Conservation (phyloP, 495 filamentous ascomycete species). For the Mytilinidion resinicola region DNA sequence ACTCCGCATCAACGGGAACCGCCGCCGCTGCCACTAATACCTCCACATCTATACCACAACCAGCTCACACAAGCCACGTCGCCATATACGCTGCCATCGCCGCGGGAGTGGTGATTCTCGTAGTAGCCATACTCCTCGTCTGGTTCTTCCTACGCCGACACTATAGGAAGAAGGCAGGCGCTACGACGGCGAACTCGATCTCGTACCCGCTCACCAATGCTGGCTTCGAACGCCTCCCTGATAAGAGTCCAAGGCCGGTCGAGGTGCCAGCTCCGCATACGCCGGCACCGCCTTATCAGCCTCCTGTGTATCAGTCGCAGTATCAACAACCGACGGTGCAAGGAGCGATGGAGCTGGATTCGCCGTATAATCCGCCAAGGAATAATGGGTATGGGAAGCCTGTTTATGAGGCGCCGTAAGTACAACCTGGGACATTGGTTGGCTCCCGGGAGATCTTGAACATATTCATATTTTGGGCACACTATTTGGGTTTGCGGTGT, state of each 20-base stretch:
- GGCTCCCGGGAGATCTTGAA: too few species aligned
- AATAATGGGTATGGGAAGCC: slow-evolving; percentile 18
- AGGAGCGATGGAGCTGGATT: slow-evolving; percentile 13
- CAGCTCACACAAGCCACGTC: background rate
- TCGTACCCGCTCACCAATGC: slow-evolving; percentile 11
- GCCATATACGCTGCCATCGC: slow-evolving; percentile 7
- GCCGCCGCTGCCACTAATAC: slow-evolving; percentile 6
- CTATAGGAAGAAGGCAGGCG: slow-evolving; percentile 16
- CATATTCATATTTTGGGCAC: too few species aligned
- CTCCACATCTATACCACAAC: slow-evolving; percentile 1
- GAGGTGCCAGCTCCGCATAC: slow-evolving; percentile 17
- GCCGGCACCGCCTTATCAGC: slow-evolving; percentile 15
- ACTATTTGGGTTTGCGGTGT: too few species aligned
- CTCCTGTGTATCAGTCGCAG: slow-evolving; percentile 3
- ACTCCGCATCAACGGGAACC: background rate
- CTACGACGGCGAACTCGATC: background rate
- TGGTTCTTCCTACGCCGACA: slow-evolving; percentile 19
- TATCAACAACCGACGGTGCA: background rate
- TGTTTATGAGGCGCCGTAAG: slow-evolving; percentile 16
- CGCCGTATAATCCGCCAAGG: slow-evolving; percentile 2
- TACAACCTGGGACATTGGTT: background rate
- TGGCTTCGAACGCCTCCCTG: slow-evolving; percentile 17
- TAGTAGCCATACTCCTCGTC: slow-evolving; percentile 5
- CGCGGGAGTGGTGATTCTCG: slow-evolving; percentile 7
- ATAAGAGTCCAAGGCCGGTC: slow-evolving; percentile 19